phyloP scores from a whole-genome alignment of 1,139 yeast species.

The Taphrina communis region DNA sequence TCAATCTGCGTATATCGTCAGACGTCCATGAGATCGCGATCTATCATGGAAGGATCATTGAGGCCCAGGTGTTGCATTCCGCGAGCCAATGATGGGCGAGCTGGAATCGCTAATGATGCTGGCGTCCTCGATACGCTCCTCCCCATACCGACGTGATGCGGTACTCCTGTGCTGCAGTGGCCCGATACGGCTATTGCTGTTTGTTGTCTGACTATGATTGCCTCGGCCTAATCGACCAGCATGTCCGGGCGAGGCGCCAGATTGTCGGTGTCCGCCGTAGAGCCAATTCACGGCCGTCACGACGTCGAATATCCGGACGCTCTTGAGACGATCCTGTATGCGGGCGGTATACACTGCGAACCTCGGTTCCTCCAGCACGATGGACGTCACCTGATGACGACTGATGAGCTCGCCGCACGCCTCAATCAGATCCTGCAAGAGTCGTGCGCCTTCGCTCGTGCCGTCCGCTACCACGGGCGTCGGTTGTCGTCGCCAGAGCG shows the following conservation, averaged over 20 bases:
- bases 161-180: not conserved
- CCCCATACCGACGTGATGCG: not conserved
- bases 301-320: constrained; percentile 29
- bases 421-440: constrained; percentile 27
- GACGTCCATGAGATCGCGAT: no score
- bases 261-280: constrained; percentile 30
- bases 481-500: constrained; percentile 27
- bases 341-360: constrained; percentile 23
- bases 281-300: constrained; percentile 39
- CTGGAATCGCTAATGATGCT: constrained; percentile 32
- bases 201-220: not conserved
- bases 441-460: constrained; percentile 5
- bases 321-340: constrained; percentile 21
- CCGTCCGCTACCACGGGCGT: not conserved
- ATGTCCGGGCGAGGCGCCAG: constrained; percentile 9
- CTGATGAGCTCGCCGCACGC: constrained; percentile 29
- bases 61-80: not conserved
- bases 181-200: not conserved
- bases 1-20: not conserved
- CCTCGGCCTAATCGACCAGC: not conserved
- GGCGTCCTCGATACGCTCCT: constrained; percentile 35
- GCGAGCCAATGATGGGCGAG: constrained; percentile 6
- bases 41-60: no score
- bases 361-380: constrained; percentile 36
- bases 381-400: constrained; percentile 16